Conservation (phyloP, 106 monocot genomes). For the Triglochin maritima region DNA sequence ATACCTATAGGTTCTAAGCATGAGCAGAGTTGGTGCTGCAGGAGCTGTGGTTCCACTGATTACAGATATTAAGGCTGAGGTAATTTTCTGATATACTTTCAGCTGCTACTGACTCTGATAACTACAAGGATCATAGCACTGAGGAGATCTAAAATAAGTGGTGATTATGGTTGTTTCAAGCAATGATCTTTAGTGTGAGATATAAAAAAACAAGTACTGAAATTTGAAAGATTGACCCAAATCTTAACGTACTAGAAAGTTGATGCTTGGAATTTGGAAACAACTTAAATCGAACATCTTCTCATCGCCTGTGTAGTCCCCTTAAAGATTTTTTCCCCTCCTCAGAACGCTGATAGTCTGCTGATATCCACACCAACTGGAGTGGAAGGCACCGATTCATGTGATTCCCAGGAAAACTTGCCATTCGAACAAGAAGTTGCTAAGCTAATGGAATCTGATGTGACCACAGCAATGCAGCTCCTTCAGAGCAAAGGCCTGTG, state of each 20-base stretch:
- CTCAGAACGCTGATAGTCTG: conserved; percentile 31
- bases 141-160: no score
- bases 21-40: conserved; percentile 78
- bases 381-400: conserved; percentile 8
- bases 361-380: conserved; percentile 27
- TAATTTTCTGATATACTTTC: not conserved
- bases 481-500: conserved; percentile 87
- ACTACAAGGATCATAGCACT: no score
- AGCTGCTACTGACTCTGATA: no score
- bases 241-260: no score
- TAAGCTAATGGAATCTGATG: conserved; percentile 68
- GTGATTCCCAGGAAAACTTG: conserved; percentile 27
- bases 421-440: conserved; percentile 63
- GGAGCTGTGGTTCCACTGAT: conserved; percentile 57
- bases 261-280: no score
- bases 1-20: conserved; percentile 60
- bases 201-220: no score
- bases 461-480: conserved; percentile 63
- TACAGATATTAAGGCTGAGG: conserved; percentile 58
- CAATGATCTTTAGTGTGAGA: no score
- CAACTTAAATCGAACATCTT: no score
- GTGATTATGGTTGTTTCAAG: no score
- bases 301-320: not conserved
- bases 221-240: no score
- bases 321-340: not conserved